Evolutionary conservation across 441 rosid species (phyloP).

Genomic region (Populus hybrid): DNA sequence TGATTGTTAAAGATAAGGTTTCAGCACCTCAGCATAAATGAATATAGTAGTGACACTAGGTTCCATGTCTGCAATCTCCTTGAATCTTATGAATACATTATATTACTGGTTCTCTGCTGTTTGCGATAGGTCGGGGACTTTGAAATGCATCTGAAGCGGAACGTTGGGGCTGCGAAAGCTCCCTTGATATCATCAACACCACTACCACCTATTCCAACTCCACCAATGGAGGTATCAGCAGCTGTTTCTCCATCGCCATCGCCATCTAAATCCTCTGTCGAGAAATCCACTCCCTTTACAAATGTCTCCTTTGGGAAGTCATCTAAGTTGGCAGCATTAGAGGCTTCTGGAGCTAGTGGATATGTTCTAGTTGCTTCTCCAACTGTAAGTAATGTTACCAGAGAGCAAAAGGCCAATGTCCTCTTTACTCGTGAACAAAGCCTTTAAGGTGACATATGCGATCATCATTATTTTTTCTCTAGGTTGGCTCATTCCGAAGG

Average conservation of each 20-base stretch:
- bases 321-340: constrained; percentile 70
- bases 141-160: constrained; percentile 85
- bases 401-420: background rate
- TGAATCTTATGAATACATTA: background rate
- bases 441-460: background rate
- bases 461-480: background rate
- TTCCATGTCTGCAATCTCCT: background rate
- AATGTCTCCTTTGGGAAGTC: constrained; percentile 64
- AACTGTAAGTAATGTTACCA: constrained; percentile 40
- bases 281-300: constrained; percentile 54
- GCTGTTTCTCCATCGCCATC: constrained; percentile 41
- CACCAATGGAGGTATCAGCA: constrained; percentile 62
- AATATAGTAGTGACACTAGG: background rate
- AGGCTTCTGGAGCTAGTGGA: constrained; percentile 67
- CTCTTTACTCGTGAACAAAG: background rate
- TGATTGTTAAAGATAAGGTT: background rate
- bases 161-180: constrained; percentile 46
- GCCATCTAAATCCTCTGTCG: constrained; percentile 47
- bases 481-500: constrained; percentile 83
- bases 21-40: background rate
- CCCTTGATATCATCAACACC: constrained; percentile 59
- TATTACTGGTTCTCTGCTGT: constrained; percentile 1
- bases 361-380: constrained; percentile 76
- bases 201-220: constrained; percentile 58
- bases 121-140: constrained; percentile 73